phyloP scores from a whole-genome alignment of 345 rosid species.

The Jatropha curcas region DNA sequence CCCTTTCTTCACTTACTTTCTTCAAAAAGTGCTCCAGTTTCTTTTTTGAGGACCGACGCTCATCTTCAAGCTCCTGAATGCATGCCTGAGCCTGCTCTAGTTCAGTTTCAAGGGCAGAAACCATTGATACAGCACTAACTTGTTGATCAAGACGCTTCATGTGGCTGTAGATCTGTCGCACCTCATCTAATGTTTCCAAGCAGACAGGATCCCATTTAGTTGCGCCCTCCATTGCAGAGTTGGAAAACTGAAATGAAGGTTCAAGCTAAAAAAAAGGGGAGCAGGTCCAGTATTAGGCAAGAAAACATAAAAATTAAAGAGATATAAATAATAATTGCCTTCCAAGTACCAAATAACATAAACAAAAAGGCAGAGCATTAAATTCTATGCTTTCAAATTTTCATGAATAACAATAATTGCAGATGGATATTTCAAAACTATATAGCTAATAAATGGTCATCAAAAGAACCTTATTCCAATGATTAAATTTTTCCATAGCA shows the following conservation, averaged over 20 bases:
- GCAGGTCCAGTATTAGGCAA: conserved; percentile 15
- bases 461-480: not conserved
- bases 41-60: conserved; percentile 69
- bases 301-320: not conserved
- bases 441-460: not conserved
- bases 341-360: not conserved
- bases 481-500: not conserved
- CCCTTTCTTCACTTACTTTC: conserved; percentile 84
- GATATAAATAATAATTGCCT: not conserved
- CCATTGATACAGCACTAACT: conserved; percentile 59
- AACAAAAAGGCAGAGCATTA: not conserved
- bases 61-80: conserved; percentile 64
- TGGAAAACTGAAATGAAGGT: conserved; percentile 55
- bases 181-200: conserved; percentile 49
- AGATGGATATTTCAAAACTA: not conserved
- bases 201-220: conserved; percentile 81
- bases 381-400: not conserved
- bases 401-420: not conserved
- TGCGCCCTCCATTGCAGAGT: conserved; percentile 76
- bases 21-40: conserved; percentile 80
- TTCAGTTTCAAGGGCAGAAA: conserved; percentile 62
- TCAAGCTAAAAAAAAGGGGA: conserved; percentile 44
- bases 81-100: conserved; percentile 62
- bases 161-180: conserved; percentile 43
- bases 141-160: conserved; percentile 51